Evolutionary conservation across 345 rosid species (phyloP).

Genomic region (Camelina sativa): DNA sequence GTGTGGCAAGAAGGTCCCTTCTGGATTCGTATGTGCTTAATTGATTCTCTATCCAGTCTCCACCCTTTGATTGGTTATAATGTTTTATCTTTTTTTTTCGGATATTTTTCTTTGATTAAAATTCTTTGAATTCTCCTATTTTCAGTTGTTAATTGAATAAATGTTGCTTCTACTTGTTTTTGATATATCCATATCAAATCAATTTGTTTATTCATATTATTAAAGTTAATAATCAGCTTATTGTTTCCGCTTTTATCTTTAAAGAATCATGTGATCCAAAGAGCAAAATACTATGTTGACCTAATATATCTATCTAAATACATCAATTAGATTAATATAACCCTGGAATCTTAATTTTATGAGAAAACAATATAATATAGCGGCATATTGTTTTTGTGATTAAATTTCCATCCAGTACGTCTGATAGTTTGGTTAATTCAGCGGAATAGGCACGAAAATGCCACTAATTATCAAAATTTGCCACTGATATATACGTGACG

Average conservation of each 20-base stretch:
- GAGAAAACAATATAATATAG: no score
- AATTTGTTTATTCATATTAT: neutral
- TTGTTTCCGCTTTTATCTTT: neutral
- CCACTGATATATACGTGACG: no score
- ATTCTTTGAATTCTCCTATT: neutral
- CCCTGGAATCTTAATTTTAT: no score
- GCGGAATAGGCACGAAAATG: no score
- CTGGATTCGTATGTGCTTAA: slow-evolving; percentile 22
- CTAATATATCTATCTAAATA: neutral
- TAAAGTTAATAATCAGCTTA: neutral
- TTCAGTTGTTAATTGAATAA: neutral
- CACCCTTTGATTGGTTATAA: neutral
- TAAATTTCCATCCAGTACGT: no score
- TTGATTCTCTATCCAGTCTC: slow-evolving; percentile 1
- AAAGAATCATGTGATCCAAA: neutral
- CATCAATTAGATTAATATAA: neutral
- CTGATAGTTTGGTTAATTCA: no score
- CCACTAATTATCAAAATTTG: no score
- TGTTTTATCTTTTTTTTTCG: neutral
- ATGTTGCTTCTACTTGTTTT: neutral
- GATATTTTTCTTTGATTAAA: neutral
- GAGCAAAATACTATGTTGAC: neutral
- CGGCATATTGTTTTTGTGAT: no score
- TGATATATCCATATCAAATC: neutral
- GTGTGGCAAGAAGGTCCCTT: slow-evolving; percentile 57